Evolutionary conservation across 495 filamentous ascomycete genomes (phyloP).

Genomic region (Terfezia claveryi): DNA sequence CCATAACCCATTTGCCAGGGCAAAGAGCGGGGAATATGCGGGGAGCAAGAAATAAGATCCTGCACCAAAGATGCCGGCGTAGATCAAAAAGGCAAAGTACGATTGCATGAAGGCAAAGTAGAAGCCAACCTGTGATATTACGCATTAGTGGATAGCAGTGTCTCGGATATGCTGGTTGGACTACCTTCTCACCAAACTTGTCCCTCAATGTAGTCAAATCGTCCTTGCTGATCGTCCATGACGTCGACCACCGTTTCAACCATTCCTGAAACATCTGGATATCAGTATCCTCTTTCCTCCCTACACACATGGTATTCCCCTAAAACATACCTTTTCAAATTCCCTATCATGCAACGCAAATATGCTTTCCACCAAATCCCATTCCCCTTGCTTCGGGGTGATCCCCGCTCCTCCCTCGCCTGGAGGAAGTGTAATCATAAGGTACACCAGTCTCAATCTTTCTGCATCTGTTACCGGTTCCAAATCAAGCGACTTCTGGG

Average conservation of each 20-base stretch:
- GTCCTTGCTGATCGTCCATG: constrained; percentile 50
- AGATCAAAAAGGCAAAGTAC: constrained; percentile 68
- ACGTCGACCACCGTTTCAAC: constrained; percentile 71
- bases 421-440: constrained; percentile 61
- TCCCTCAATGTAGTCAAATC: constrained; percentile 74
- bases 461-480: constrained; percentile 73
- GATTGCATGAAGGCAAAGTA: constrained; percentile 93
- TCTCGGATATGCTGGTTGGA: no score
- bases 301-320: not conserved
- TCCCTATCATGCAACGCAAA: constrained; percentile 75
- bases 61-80: constrained; percentile 66
- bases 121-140: constrained; percentile 42
- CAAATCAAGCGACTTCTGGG: constrained; percentile 34
- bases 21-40: constrained; percentile 65
- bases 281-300: no score
- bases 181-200: constrained; percentile 67
- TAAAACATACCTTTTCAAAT: constrained; percentile 41
- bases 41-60: constrained; percentile 65
- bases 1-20: constrained; percentile 64
- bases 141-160: constrained; percentile 4
- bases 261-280: constrained; percentile 27
- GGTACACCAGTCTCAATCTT: constrained; percentile 60
- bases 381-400: constrained; percentile 56
- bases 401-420: constrained; percentile 81
- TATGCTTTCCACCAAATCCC: constrained; percentile 64